Evolutionary conservation across 768 basidiomycete species (phyloP).

Genomic region (Auricularia heimuer): DNA sequence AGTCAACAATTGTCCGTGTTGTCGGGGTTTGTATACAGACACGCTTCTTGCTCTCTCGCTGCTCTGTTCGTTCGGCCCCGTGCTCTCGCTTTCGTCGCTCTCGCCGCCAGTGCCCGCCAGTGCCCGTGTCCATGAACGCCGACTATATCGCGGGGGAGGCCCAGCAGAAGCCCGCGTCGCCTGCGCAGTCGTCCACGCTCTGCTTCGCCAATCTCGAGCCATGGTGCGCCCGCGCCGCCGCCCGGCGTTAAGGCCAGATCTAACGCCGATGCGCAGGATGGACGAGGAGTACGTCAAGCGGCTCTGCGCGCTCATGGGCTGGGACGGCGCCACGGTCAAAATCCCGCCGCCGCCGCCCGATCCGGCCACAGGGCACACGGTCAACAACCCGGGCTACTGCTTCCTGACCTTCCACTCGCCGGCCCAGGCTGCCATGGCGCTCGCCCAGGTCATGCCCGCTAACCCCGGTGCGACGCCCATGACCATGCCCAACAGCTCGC

Average conservation of each 20-base stretch:
- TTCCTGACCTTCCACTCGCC: conserved; percentile 77
- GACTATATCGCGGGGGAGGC: not conserved
- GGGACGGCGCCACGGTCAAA: conserved; percentile 69
- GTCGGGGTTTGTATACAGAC: conserved; percentile 2
- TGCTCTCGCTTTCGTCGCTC: not conserved
- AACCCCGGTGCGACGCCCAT: conserved; percentile 36
- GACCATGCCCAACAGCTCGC: conserved; percentile 76
- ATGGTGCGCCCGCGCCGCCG: conserved; percentile 34
- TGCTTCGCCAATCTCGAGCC: conserved; percentile 86
- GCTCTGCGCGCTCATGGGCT: conserved; percentile 77
- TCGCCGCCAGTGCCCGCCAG: not conserved
- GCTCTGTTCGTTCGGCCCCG: not conserved
- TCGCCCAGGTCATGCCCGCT: conserved; percentile 47
- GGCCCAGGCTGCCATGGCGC: conserved; percentile 57
- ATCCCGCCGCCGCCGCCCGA: conserved; percentile 57
- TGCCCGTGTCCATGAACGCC: not conserved
- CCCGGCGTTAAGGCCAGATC: not conserved
- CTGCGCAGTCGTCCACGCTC: conserved; percentile 34
- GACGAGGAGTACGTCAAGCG: conserved; percentile 91
- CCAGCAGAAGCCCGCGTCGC: conserved; percentile 17
- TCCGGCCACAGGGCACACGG: conserved; percentile 46
- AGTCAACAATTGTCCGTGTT: not conserved
- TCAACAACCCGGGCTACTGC: conserved; percentile 82
- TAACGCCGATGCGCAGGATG: conserved; percentile 34
- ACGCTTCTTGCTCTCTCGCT: conserved; percentile 2